Conservation (phyloP, 73 alveolate genomes). For the Loxodes magnus region DNA sequence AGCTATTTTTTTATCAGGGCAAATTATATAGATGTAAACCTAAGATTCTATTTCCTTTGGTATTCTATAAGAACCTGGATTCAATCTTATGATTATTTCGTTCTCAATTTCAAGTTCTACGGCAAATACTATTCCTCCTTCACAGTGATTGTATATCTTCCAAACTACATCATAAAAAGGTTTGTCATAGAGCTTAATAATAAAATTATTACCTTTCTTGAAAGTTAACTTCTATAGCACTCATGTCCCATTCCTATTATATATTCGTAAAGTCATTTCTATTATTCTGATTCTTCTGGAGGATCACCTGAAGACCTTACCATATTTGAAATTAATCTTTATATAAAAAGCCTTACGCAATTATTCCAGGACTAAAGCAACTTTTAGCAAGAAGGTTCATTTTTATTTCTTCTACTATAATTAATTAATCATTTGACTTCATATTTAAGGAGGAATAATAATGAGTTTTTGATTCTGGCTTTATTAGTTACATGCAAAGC, state of each 20-base stretch:
- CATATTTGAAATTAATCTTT: slow-evolving; percentile 47
- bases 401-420: slow-evolving; percentile 59
- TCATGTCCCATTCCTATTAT: slow-evolving; percentile 91
- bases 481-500: slow-evolving; percentile 79
- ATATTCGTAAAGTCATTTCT: slow-evolving; percentile 83
- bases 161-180: slow-evolving; percentile 79
- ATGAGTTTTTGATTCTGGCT: slow-evolving; percentile 88
- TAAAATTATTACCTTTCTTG: not conserved
- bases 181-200: slow-evolving; percentile 43
- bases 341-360: slow-evolving; percentile 21
- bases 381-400: slow-evolving; percentile 70
- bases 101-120: slow-evolving; percentile 79
- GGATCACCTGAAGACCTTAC: slow-evolving; percentile 75
- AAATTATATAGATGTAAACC: slow-evolving; percentile 79
- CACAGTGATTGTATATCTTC: slow-evolving; percentile 65
- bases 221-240: slow-evolving; percentile 64
- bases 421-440: slow-evolving; percentile 51
- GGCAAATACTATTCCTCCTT: slow-evolving; percentile 84
- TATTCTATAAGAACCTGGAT: slow-evolving; percentile 85
- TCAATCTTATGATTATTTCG: slow-evolving; percentile 64
- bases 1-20: slow-evolving; percentile 84
- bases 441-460: slow-evolving; percentile 49
- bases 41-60: slow-evolving; percentile 41
- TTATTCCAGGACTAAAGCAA: slow-evolving; percentile 93
- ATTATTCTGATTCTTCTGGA: slow-evolving; percentile 57